These are phyloP conservation scores for Colletotrichum lini DNA, from an alignment of 2,329 filamentous ascomycete genomes.

Conservation along the genomic window DNA sequence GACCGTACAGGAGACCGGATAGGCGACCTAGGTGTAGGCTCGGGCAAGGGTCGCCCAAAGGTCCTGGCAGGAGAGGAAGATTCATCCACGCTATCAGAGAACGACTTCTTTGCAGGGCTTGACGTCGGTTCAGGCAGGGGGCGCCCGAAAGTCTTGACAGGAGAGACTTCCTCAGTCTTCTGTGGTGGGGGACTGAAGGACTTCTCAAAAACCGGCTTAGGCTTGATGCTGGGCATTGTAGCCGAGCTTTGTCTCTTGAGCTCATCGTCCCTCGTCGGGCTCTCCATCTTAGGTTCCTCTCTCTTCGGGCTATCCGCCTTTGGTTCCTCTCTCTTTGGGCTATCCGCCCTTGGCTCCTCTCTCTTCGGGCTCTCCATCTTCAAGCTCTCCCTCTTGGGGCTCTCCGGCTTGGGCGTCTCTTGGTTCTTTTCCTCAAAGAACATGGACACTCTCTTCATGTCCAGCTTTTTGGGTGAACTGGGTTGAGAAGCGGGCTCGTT, in stretches of 20 bases:
- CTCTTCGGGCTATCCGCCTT: slow-evolving; percentile 19
- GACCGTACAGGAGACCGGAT: slow-evolving; percentile 32
- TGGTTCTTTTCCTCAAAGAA: slow-evolving; percentile 66
- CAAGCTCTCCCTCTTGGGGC: slow-evolving; percentile 16
- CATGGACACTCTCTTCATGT: slow-evolving; percentile 71
- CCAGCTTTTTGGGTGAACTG: slow-evolving; percentile 69
- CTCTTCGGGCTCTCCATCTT: slow-evolving; percentile 42
- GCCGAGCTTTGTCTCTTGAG: slow-evolving; percentile 12
- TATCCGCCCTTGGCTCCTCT: slow-evolving; percentile 26
- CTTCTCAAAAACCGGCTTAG: slow-evolving; percentile 40
- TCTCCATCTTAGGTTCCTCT: slow-evolving; percentile 9
- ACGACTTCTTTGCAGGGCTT: slow-evolving; percentile 47
- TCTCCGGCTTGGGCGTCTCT: slow-evolving; percentile 43
- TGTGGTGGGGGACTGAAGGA: slow-evolving; percentile 24
- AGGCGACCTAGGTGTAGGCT: slow-evolving; percentile 40
- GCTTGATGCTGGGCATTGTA: slow-evolving; percentile 32
- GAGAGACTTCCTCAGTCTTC: slow-evolving; percentile 48
- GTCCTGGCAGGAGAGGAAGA: slow-evolving; percentile 54
- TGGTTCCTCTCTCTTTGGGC: slow-evolving; percentile 42
- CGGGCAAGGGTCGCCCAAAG: slow-evolving; percentile 49
- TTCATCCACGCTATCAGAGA: slow-evolving; percentile 36
- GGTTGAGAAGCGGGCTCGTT: slow-evolving; percentile 57
- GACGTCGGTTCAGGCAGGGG: slow-evolving; percentile 48
- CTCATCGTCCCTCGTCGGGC: slow-evolving; percentile 42
- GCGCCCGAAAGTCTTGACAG: slow-evolving; percentile 54